These are phyloP conservation scores for Hirsutella thompsonii DNA, from an alignment of 2,329 filamentous ascomycete species.

Conservation along the genomic window DNA sequence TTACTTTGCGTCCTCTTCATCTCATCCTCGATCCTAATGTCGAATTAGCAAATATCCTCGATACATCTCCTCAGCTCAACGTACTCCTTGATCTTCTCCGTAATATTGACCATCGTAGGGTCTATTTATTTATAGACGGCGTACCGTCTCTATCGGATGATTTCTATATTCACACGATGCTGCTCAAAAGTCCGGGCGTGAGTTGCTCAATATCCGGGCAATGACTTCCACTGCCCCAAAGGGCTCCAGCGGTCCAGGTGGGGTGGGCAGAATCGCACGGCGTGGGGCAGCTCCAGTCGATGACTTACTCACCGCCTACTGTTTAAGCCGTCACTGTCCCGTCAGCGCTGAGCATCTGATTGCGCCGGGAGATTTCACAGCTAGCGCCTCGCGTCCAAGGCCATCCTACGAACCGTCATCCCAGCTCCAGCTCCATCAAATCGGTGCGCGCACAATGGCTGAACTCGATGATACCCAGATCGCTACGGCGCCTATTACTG, in stretches of 20 bases:
- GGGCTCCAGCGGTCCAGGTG: too few species aligned
- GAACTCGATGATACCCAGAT: conserved; percentile 12
- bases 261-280: conserved; percentile 8
- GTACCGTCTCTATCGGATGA: conserved; percentile 12
- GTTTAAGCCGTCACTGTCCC: conserved; percentile 1
- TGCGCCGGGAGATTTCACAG: not conserved
- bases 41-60: conserved; percentile 9
- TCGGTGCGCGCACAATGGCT: conserved; percentile 13
- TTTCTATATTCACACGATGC: not conserved
- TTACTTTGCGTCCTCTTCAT: conserved; percentile 98
- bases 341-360: not conserved
- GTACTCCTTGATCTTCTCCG: conserved; percentile 99
- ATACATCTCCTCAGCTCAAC: conserved; percentile 13
- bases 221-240: too few species aligned
- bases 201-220: conserved; percentile 12
- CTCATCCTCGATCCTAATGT: conserved; percentile 89
- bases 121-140: conserved; percentile 17
- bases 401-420: not conserved
- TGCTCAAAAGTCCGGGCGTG: not conserved
- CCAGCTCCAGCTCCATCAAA: not conserved
- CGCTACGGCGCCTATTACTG: conserved; percentile 10
- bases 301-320: conserved; percentile 16
- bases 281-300: not conserved
- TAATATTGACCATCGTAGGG: conserved; percentile 89
- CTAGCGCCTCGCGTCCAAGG: too few species aligned